Evolutionary conservation across 192 early-diverging fungal species (phyloP).

Genomic region (Backusella tarrabulga): DNA sequence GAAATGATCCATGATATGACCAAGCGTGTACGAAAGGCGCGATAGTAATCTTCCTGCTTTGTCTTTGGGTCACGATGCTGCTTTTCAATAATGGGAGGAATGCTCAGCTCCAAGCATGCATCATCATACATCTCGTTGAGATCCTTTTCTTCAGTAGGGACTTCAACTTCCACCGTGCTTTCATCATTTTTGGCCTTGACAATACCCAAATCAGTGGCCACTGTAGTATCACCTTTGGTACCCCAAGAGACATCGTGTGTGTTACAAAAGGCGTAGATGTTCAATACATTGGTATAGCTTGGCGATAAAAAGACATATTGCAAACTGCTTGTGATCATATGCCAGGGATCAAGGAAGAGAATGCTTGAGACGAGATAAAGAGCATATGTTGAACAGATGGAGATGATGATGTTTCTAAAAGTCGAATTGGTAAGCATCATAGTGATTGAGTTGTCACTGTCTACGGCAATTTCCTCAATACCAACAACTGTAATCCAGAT

Average conservation of each 20-base stretch:
- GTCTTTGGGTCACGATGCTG: constrained; percentile 65
- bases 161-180: constrained; percentile 47
- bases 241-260: constrained; percentile 67
- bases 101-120: constrained; percentile 58
- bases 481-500: constrained; percentile 61
- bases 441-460: background rate
- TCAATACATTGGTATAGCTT: constrained; percentile 73
- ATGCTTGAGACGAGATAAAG: constrained; percentile 62
- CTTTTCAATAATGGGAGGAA: constrained; percentile 35
- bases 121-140: constrained; percentile 83
- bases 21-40: constrained; percentile 73
- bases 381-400: constrained; percentile 64
- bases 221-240: constrained; percentile 72
- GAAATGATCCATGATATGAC: constrained; percentile 76
- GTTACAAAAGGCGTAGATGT: constrained; percentile 58
- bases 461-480: constrained; percentile 30
- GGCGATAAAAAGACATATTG: constrained; percentile 76
- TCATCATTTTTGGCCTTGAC: constrained; percentile 49
- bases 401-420: constrained; percentile 62
- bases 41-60: constrained; percentile 73
- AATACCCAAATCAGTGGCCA: constrained; percentile 67
- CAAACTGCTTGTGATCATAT: constrained; percentile 71
- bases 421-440: constrained; percentile 20
- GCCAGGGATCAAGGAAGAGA: constrained; percentile 75
- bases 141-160: constrained; percentile 66